Conservation (phyloP, 108 stramenopile species). For the Pseudonitzschia delicatissima region DNA sequence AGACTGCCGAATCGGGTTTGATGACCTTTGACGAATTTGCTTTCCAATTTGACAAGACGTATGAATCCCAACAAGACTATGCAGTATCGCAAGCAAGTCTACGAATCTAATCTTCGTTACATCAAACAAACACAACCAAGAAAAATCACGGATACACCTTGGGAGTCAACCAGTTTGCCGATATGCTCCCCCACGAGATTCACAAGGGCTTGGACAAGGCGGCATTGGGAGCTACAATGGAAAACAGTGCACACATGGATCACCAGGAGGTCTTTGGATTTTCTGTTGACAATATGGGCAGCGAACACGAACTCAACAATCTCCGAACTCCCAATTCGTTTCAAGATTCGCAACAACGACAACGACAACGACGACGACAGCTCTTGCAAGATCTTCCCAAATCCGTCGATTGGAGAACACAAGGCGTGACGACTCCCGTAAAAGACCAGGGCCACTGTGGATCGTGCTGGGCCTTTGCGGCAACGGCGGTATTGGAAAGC, state of each 20-base stretch:
- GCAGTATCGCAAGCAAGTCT: slow-evolving; percentile 41
- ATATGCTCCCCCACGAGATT: slow-evolving; percentile 47
- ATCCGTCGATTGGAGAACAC: slow-evolving; percentile 75
- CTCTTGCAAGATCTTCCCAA: slow-evolving; percentile 41
- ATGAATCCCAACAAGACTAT: slow-evolving; percentile 45
- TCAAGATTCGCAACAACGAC: neutral
- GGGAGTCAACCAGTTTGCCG: slow-evolving; percentile 71
- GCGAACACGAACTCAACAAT: slow-evolving; percentile 10
- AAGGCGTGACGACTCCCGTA: slow-evolving; percentile 58
- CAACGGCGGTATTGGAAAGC: slow-evolving; percentile 67
- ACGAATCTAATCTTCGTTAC: slow-evolving; percentile 41
- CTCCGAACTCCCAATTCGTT: neutral
- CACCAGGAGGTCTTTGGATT: neutral
- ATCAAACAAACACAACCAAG: slow-evolving; percentile 59
- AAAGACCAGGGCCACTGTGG: slow-evolving; percentile 86
- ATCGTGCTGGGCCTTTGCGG: slow-evolving; percentile 85
- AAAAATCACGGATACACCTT: slow-evolving; percentile 28
- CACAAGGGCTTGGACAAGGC: slow-evolving; percentile 55
- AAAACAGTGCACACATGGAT: too few species aligned
- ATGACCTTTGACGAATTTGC: slow-evolving; percentile 45
- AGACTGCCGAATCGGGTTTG: too few species aligned
- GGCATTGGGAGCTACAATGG: neutral
- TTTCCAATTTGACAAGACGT: slow-evolving; percentile 41
- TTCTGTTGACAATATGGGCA: slow-evolving; percentile 7
- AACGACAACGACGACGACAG: neutral